phyloP scores from a whole-genome alignment of 768 basidiomycete species.

The Boletus patriciae region DNA sequence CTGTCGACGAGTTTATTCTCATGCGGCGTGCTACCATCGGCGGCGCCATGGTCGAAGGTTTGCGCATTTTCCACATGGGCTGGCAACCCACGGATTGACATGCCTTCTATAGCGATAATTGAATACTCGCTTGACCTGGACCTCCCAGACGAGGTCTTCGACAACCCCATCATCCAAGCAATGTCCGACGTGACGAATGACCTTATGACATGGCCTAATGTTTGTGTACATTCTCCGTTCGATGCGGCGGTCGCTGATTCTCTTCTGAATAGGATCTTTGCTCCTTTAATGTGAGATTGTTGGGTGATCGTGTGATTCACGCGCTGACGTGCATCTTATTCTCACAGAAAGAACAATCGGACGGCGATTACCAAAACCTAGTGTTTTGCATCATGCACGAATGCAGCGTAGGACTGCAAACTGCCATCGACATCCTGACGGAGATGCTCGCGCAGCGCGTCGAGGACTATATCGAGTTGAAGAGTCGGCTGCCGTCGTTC shows the following conservation, averaged over 20 bases:
- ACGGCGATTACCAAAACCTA: slow-evolving; percentile 42
- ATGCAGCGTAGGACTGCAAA: slow-evolving; percentile 33
- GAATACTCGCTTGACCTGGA: slow-evolving; percentile 40
- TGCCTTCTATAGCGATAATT: slow-evolving; percentile 30
- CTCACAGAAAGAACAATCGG: slow-evolving; percentile 39
- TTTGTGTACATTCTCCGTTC: slow-evolving; percentile 20
- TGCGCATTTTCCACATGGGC: not conserved
- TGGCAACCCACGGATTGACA: not conserved
- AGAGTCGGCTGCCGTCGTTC: slow-evolving; percentile 36
- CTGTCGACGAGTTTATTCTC: slow-evolving; percentile 39
- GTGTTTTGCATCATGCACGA: slow-evolving; percentile 43
- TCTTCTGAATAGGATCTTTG: slow-evolving; percentile 25
- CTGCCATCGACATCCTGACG: slow-evolving; percentile 38
- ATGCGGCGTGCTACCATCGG: slow-evolving; percentile 41
- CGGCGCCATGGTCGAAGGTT: slow-evolving; percentile 40
- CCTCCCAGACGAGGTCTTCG: slow-evolving; percentile 38
- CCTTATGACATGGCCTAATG: slow-evolving; percentile 45
- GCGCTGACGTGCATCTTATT: slow-evolving; percentile 4
- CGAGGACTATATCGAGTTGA: slow-evolving; percentile 34
- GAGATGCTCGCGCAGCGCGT: slow-evolving; percentile 39
- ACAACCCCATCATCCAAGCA: slow-evolving; percentile 33
- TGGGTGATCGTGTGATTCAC: slow-evolving; percentile 4
- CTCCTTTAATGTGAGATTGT: slow-evolving; percentile 31
- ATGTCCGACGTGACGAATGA: slow-evolving; percentile 43
- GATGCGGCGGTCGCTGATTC: slow-evolving; percentile 12